A percentile compares a stretch with the other conserved stretches of the same genome.
Evolutionary conservation across 306 rosid species (phyloP).

Genomic region (Glycyrrhiza uralensis): DNA sequence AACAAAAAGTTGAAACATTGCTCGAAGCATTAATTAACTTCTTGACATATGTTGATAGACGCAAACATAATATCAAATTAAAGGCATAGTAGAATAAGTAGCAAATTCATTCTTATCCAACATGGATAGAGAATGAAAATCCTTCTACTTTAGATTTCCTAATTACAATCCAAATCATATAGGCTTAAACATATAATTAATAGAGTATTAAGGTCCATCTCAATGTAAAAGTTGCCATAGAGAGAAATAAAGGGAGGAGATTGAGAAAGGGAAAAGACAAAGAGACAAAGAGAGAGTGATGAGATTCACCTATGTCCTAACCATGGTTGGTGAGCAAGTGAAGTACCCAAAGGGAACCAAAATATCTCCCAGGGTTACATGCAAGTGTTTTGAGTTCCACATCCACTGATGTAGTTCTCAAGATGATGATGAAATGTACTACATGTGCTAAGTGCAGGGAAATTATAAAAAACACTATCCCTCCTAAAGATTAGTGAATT

Average conservation of each 20-base stretch:
- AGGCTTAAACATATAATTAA: constrained; percentile 56
- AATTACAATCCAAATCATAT: constrained; percentile 67
- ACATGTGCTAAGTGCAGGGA: constrained; percentile 43
- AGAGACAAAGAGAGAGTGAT: constrained; percentile 16
- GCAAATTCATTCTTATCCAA: constrained; percentile 56
- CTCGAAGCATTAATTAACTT: constrained; percentile 24
- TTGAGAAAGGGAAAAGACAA: constrained; percentile 4
- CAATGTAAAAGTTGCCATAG: constrained; percentile 40
- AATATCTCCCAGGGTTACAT: constrained; percentile 86
- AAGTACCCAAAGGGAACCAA: constrained; percentile 92
- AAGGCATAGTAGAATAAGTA: constrained; percentile 47
- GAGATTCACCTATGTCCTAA: constrained; percentile 88
- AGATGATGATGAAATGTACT: constrained; percentile 55
- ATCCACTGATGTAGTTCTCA: constrained; percentile 75
- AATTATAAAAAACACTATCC: constrained; percentile 41
- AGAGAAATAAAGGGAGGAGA: constrained; percentile 14
- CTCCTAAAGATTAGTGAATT: constrained; percentile 52
- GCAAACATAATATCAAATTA: constrained; percentile 39
- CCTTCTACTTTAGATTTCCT: constrained; percentile 49
- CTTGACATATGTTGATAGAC: constrained; percentile 15
- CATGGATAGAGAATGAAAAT: constrained; percentile 48
- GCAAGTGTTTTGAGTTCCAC: constrained; percentile 83
- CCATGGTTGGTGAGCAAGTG: constrained; percentile 97
- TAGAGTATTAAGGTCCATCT: constrained; percentile 57
- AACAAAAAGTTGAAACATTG: constrained; percentile 23